Evolutionary conservation across 805 yeast species (phyloP), one percentile per base, ranked within the genome.

Genomic region (Candida pseudoglaebosa): DNA sequence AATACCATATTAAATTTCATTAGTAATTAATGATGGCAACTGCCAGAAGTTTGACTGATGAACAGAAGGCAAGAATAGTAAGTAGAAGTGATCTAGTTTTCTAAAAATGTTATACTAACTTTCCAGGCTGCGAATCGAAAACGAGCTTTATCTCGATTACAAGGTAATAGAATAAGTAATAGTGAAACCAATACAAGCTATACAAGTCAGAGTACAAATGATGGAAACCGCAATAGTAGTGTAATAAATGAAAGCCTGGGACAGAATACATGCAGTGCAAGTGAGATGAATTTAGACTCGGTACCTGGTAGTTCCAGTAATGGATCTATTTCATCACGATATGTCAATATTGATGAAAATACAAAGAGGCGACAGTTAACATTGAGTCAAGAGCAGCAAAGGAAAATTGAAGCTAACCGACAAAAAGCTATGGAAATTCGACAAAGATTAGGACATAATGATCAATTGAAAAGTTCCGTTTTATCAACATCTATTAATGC

Each of bases 121-220:
- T 32, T 9, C 10, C 36, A 79, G 85, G 85, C 78, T 35, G 80
- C 75, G 20, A 83, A 82, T 53, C 65, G 93, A 44, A 67, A 71
- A 32, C 69, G 69, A 38, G 88, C 89, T 0, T 49, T 81, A 6
- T 84, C 79, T 40, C 59, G 82, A 40, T 65, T 83, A 24, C 67
- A 73, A 44, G 66, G 68, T 34, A 64, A 73, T 46, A 77, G 34
- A 26, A 26, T 26, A 26, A 10, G 29, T 26, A 13, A 7, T 13
- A 10, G 29, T n/a, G n/a, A n/a, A n/a, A n/a, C n/a, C n/a, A n/a
- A n/a, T n/a, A n/a, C n/a, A n/a, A n/a, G n/a, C n/a, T n/a, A n/a
- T n/a, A n/a, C n/a, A n/a, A n/a, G n/a, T n/a, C n/a, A n/a, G n/a
- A n/a, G n/a, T n/a, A n/a, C n/a, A n/a, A n/a, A n/a, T n/a, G n/a